Percentiles rank a stretch among this genome's conserved stretches.
These are phyloP conservation scores for Teunomyces barrocoloradensis DNA, from an alignment of 805 yeast genomes.

Conservation along the genomic window DNA sequence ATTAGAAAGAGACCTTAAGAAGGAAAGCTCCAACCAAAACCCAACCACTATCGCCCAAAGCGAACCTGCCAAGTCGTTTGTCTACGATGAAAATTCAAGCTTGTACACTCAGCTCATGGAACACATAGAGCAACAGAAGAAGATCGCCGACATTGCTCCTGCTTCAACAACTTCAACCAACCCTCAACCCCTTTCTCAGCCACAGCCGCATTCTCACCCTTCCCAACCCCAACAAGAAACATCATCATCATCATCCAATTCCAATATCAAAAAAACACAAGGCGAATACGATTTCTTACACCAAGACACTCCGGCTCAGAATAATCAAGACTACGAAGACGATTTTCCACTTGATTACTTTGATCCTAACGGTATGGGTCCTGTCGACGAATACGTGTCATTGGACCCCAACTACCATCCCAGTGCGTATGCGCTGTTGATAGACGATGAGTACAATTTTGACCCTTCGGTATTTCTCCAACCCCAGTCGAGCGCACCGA, in stretches of 20 bases:
- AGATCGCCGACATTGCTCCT: not conserved
- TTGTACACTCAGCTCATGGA: conserved; percentile 54
- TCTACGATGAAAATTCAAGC: conserved; percentile 53
- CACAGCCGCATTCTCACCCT: conserved; percentile 11
- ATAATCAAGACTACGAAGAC: conserved; percentile 45
- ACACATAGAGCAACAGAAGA: conserved; percentile 36
- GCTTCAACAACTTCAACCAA: not conserved
- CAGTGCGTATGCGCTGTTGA: conserved; percentile 7
- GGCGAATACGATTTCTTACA: conserved; percentile 14
- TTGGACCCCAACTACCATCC: conserved; percentile 20
- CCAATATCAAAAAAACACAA: not conserved
- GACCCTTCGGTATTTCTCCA: conserved; percentile 19
- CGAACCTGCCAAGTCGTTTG: conserved; percentile 81
- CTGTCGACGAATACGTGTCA: conserved; percentile 23
- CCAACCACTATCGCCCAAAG: conserved; percentile 70
- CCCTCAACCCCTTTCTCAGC: no score
- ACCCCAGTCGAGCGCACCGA: conserved; percentile 10
- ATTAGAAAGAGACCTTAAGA: conserved; percentile 83
- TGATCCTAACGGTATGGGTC: conserved; percentile 38
- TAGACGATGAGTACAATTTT: conserved; percentile 20
- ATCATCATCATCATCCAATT: not conserved
- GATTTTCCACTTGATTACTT: conserved; percentile 74
- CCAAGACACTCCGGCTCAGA: conserved; percentile 23
- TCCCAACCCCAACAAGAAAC: not conserved
- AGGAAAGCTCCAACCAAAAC: conserved; percentile 58